These are phyloP conservation scores for Eimeria maxima DNA, from an alignment of 169 alveolate genomes.

Conservation along the genomic window DNA sequence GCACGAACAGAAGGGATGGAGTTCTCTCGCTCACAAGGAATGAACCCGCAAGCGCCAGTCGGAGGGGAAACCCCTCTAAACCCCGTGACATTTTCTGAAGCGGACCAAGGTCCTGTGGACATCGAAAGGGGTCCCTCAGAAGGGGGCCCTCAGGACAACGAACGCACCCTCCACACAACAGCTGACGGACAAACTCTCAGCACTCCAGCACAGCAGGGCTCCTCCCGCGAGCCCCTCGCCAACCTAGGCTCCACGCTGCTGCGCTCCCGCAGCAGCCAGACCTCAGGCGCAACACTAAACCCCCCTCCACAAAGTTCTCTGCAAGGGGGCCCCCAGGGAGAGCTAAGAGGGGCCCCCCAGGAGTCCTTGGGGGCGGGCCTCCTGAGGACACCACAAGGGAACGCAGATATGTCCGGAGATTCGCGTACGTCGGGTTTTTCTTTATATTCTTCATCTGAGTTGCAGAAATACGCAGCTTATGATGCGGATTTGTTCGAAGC, in stretches of 20 bases:
- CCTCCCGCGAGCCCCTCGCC: neutral
- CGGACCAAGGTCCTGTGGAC: neutral
- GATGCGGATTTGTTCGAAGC: constrained; percentile 50
- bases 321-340: too few relatives aligned
- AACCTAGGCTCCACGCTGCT: neutral
- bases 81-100: neutral
- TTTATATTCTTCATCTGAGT: neutral
- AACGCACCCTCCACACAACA: neutral
- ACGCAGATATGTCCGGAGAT: neutral
- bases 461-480: constrained; percentile 2
- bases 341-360: too few relatives aligned
- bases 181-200: neutral
- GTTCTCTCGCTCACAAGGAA: neutral
- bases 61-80: neutral
- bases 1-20: neutral
- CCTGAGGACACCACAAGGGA: neutral
- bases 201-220: neutral
- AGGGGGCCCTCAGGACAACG: neutral
- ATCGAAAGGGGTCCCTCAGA: neutral
- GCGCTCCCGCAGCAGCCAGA: neutral
- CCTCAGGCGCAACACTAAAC: neutral
- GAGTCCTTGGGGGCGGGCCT: neutral
- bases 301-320: neutral
- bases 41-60: neutral
- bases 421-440: neutral